Base-by-base conservation (phyloP, 257 asterid genomes). In the Mentha longifolia region DNA sequence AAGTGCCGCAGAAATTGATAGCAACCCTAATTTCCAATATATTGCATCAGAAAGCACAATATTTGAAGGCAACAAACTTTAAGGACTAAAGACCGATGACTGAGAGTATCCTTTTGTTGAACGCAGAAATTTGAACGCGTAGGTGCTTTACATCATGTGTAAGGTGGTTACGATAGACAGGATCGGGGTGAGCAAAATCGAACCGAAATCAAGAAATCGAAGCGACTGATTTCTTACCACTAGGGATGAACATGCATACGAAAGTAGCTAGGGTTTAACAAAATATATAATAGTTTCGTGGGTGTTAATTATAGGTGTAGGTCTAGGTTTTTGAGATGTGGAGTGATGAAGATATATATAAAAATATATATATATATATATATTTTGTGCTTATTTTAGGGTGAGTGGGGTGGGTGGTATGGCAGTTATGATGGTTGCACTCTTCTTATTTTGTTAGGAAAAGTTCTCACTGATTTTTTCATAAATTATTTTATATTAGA, bases 381-480 rank as follows among this genome's bases (percentile, higher is more conserved):
- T n/a, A 28, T 28, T 69, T 65, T 57, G 8, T 69, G 46, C 47
- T 56, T 42, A 10, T 69, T 69, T 69, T 69, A 4, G 69, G 28
- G 57, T 56, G 42, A 43, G 74, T 69, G 74, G 74, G 66, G 74
- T 69, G 61, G 74, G 56, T 56, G 51, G 20, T 39, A 54, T 68
- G 65, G 65, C 42, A 68, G 51, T 39, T 54, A 61, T 57, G 65
- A 13, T 33, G 33, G 41, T n/a, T 39, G 19, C 50, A 37, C 49
- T 67, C 8, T 41, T 41, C 56, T 68, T 20, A 45, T 39, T 68
- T 54, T 16, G 20, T 12, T 8, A 16, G 13, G 16, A 2, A 16
- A 66, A 9, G 72, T 67, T 51, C 19, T 33, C 17, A 3, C 13
- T 46, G 2, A 60, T 14, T 30, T 22, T 10, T 10, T 65, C 22